Conservation (phyloP, 2,329 filamentous ascomycete genomes). For the Periconia digitata region DNA sequence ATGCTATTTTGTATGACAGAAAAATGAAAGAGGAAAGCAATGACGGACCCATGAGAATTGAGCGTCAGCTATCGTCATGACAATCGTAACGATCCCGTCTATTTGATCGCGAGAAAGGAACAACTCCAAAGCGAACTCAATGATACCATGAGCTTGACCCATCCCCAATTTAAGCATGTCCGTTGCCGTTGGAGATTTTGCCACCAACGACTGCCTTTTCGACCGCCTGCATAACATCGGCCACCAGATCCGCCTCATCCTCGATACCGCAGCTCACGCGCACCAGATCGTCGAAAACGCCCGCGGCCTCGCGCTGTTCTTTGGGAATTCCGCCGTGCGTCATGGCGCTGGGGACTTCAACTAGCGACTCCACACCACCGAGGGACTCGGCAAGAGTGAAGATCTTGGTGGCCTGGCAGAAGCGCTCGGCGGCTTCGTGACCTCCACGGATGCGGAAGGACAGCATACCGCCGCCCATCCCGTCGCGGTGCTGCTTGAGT, state of each 20-base stretch:
- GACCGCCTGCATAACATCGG: conserved; percentile 80
- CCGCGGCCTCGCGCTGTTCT: conserved; percentile 86
- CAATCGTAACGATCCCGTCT: too few relatives aligned
- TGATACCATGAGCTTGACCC: not conserved
- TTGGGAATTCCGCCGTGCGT: conserved; percentile 93
- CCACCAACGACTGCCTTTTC: conserved; percentile 67
- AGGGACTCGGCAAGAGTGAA: conserved; percentile 93
- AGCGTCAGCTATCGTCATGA: not conserved
- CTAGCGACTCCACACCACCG: conserved; percentile 87
- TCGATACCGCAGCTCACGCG: conserved; percentile 93
- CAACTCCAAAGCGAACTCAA: too few relatives aligned
- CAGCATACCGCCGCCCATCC: conserved; percentile 95
- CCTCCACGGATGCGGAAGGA: conserved; percentile 93
- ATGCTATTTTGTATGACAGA: not conserved
- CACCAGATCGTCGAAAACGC: conserved; percentile 93
- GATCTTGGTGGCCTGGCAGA: conserved; percentile 86
- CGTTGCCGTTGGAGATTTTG: conserved; percentile 36
- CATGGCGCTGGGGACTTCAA: conserved; percentile 93
- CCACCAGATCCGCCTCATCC: conserved; percentile 79
- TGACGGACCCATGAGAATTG: too few relatives aligned
- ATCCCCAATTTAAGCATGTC: conserved; percentile 2
- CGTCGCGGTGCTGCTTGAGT: conserved; percentile 86
- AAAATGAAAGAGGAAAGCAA: not conserved
- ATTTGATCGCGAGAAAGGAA: too few relatives aligned
- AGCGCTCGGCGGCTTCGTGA: conserved; percentile 79